A percentile compares a stretch with the other conserved stretches of the same genome.
Evolutionary conservation across 768 basidiomycete genomes (phyloP).

Genomic region (Jaapia argillacea): DNA sequence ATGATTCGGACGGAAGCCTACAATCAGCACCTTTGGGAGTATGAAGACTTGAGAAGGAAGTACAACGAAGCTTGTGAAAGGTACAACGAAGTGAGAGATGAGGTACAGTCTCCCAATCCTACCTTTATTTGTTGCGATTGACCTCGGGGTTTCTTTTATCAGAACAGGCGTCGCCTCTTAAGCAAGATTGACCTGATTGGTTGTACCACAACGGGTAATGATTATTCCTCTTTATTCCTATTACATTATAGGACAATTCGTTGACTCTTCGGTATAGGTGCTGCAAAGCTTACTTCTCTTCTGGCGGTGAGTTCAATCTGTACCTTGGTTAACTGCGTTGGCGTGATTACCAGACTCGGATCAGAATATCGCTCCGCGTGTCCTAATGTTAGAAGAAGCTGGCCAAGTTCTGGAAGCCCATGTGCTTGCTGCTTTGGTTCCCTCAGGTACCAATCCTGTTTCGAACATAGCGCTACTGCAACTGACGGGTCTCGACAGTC

Average conservation of each 20-base stretch:
- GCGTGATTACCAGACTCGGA: too few relatives aligned
- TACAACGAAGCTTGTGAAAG: conserved; percentile 13
- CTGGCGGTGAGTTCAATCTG: conserved; percentile 42
- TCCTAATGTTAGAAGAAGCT: conserved; percentile 71
- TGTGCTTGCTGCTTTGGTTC: conserved; percentile 51
- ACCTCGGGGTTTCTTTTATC: neutral
- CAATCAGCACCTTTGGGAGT: conserved; percentile 7
- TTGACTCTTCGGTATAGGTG: too few relatives aligned
- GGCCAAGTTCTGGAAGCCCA: conserved; percentile 80
- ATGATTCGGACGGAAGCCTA: conserved; percentile 9
- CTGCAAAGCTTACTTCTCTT: conserved; percentile 53
- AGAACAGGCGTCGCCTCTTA: conserved; percentile 44
- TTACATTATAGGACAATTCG: too few relatives aligned
- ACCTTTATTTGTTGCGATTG: conserved; percentile 1
- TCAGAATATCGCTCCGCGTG: conserved; percentile 49
- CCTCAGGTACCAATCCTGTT: too few relatives aligned
- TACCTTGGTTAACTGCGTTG: too few relatives aligned
- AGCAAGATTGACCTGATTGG: conserved; percentile 53
- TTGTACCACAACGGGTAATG: conserved; percentile 64
- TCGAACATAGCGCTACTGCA: too few relatives aligned
- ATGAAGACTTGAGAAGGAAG: conserved; percentile 9
- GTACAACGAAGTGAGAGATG: conserved; percentile 16
- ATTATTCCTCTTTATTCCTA: too few relatives aligned
- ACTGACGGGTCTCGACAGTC: too few relatives aligned
- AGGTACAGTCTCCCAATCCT: too few relatives aligned